phyloP scores from a whole-genome alignment of 768 basidiomycete genomes.

The Suillus lakei region DNA sequence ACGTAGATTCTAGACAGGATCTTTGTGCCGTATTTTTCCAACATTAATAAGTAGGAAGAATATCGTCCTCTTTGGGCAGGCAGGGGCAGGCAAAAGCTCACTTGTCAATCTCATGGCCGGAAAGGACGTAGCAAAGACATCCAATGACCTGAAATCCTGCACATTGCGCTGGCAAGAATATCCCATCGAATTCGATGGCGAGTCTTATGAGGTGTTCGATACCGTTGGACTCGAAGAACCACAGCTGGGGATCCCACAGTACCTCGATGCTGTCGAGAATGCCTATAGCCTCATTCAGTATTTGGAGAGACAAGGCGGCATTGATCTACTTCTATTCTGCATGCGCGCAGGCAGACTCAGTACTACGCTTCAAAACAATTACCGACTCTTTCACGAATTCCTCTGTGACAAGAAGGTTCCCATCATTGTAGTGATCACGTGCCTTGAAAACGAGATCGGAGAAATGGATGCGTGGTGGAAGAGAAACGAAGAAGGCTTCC shows the following conservation, averaged over 20 bases:
- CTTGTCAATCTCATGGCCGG: conserved; percentile 38
- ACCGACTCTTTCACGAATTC: conserved; percentile 41
- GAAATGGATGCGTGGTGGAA: conserved; percentile 46
- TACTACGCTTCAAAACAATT: conserved; percentile 41
- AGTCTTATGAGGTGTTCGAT: conserved; percentile 33
- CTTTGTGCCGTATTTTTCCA: too few relatives aligned
- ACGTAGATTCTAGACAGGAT: background rate
- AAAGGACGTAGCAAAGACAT: too few relatives aligned
- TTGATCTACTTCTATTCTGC: conserved; percentile 45
- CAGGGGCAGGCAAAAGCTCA: conserved; percentile 38
- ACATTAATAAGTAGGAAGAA: conserved; percentile 24
- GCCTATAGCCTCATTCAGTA: conserved; percentile 37
- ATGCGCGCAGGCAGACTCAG: conserved; percentile 45
- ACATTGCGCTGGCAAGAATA: conserved; percentile 35
- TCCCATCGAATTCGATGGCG: conserved; percentile 23
- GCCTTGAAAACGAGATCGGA: conserved; percentile 39
- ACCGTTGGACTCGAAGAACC: conserved; percentile 41
- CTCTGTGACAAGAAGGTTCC: conserved; percentile 45
- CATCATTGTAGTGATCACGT: conserved; percentile 41
- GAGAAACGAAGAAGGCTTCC: conserved; percentile 36
- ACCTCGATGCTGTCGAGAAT: conserved; percentile 30
- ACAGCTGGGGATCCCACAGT: conserved; percentile 28
- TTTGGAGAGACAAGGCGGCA: conserved; percentile 36
- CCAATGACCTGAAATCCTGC: too few relatives aligned
- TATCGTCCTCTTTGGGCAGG: conserved; percentile 46